Evolutionary conservation across 2,329 filamentous ascomycete genomes (phyloP).

Genomic region (Tolypocladium ovalisporum): DNA sequence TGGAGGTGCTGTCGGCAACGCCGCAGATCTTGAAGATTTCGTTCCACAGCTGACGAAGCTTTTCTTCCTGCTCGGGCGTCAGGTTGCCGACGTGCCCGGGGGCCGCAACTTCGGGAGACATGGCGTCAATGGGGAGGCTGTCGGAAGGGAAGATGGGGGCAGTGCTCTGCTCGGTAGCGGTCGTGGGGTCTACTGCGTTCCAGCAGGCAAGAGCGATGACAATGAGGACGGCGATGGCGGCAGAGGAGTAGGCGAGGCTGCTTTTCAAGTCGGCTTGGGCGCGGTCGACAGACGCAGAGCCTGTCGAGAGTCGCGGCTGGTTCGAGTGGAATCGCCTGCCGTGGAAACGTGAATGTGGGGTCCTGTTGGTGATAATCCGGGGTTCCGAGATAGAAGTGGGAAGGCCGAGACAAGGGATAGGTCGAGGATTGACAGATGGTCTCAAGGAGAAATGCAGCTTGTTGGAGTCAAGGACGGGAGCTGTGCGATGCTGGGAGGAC

Average conservation of each 20-base stretch:
- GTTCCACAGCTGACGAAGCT: conserved; percentile 79
- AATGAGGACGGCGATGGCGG: conserved; percentile 3
- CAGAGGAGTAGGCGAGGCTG: conserved; percentile 1
- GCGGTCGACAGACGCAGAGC: background rate
- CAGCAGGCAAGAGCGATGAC: conserved; percentile 3
- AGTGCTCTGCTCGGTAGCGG: background rate
- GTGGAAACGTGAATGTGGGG: background rate
- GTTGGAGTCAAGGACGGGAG: background rate
- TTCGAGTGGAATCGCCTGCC: background rate
- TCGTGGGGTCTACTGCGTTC: background rate
- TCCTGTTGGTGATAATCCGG: background rate
- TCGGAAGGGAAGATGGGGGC: background rate
- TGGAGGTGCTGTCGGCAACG: conserved; percentile 26
- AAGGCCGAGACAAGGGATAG: background rate
- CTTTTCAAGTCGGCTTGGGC: conserved; percentile 1
- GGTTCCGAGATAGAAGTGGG: background rate
- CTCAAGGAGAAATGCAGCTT: background rate
- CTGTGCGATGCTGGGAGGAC: background rate
- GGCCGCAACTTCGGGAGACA: conserved; percentile 33
- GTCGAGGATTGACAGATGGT: background rate
- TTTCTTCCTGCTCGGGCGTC: conserved; percentile 79
- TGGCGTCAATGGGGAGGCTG: conserved; percentile 11
- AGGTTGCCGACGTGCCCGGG: conserved; percentile 76
- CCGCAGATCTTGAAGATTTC: conserved; percentile 67
- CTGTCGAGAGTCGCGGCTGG: background rate